Conservation (phyloP, 129 eudicot genomes). For the Flaveria sonorensis region DNA sequence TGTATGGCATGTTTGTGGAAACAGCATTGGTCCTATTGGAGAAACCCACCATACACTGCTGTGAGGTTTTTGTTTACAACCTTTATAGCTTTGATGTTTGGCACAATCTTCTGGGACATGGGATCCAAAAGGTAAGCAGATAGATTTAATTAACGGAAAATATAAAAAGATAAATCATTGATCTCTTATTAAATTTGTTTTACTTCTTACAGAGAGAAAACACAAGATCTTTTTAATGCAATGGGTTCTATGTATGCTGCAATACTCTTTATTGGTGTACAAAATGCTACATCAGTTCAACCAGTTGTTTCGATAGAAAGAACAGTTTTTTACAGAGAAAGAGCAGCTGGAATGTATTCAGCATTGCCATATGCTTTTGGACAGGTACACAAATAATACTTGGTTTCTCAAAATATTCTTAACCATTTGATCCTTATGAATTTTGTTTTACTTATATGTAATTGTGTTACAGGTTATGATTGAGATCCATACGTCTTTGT, state of each 20-base stretch:
- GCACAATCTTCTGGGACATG: conserved; percentile 82
- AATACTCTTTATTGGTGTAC: conserved; percentile 81
- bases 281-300: conserved; percentile 73
- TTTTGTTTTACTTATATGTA: conserved; percentile 8
- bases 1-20: conserved; percentile 95
- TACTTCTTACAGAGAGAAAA: conserved; percentile 42
- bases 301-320: conserved; percentile 86
- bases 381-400: conserved; percentile 47
- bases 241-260: conserved; percentile 96
- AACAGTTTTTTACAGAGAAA: conserved; percentile 89
- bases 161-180: background rate
- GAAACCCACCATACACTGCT: conserved; percentile 91
- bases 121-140: conserved; percentile 62
- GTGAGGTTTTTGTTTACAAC: conserved; percentile 76
- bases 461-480: conserved; percentile 60
- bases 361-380: conserved; percentile 91
- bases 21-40: conserved; percentile 85
- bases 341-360: conserved; percentile 99
- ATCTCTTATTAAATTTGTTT: conserved; percentile 15
- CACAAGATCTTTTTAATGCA: conserved; percentile 70
- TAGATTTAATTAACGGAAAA: background rate
- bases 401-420: background rate
- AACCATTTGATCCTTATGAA: background rate
- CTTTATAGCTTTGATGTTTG: conserved; percentile 74
- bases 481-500: conserved; percentile 77